Percentiles rank a stretch among this genome's conserved stretches.
Evolutionary conservation across 2,329 filamentous ascomycete genomes (phyloP).

Genomic region (Sporothrix pallida): DNA sequence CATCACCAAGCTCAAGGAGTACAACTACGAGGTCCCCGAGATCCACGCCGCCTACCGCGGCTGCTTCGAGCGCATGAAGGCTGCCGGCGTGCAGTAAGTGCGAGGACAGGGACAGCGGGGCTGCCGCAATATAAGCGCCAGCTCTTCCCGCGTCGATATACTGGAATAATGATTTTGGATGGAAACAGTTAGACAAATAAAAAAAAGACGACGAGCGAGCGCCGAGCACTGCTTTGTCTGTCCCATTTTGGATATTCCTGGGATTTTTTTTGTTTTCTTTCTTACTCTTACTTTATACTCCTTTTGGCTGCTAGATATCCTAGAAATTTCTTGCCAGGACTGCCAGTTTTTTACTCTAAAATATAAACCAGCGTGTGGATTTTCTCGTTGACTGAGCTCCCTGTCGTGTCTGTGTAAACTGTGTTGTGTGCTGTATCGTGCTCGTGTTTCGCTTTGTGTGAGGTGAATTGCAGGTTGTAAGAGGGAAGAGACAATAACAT

Average conservation of each 20-base stretch:
- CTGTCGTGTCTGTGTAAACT: neutral
- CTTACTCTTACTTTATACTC: neutral
- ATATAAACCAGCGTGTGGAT: constrained; percentile 33
- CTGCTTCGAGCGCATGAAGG: constrained; percentile 70
- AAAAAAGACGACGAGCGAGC: constrained; percentile 23
- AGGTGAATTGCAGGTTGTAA: neutral
- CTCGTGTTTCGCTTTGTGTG: neutral
- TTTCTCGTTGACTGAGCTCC: neutral
- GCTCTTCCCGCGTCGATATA: neutral
- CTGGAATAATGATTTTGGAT: constrained; percentile 14
- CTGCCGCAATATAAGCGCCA: no score
- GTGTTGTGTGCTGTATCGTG: neutral
- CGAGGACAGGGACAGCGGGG: no score
- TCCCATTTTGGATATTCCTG: neutral
- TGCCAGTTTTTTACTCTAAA: constrained; percentile 23
- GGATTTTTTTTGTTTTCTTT: constrained; percentile 21
- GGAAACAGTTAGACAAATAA: constrained; percentile 25
- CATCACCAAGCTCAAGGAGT: constrained; percentile 63
- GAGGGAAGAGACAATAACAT: neutral
- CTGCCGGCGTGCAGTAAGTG: constrained; percentile 56
- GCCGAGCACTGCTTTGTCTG: constrained; percentile 19
- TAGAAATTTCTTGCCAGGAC: constrained; percentile 25
- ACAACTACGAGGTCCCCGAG: constrained; percentile 63
- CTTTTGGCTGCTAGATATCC: constrained; percentile 22
- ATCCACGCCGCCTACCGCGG: constrained; percentile 65